These are phyloP conservation scores for Auricularia sp. DNA, from an alignment of 768 basidiomycete genomes.

Conservation along the genomic window DNA sequence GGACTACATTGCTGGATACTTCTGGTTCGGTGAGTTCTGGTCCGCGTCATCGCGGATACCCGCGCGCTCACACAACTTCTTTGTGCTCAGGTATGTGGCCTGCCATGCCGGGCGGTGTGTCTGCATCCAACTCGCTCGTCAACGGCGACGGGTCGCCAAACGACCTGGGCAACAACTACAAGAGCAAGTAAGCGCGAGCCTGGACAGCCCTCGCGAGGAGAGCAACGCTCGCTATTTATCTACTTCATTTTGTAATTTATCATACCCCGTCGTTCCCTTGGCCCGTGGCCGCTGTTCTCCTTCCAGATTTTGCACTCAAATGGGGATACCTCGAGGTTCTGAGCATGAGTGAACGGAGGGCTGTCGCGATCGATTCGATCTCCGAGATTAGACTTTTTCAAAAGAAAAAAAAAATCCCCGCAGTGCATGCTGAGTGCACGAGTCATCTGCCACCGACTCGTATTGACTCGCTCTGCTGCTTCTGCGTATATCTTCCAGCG, in stretches of 20 bases:
- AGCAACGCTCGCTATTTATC: too few species aligned
- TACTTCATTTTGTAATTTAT: too few species aligned
- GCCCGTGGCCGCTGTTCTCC: too few species aligned
- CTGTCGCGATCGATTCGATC: too few species aligned
- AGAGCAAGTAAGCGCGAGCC: background rate
- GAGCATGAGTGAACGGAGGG: too few species aligned
- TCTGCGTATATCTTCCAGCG: background rate
- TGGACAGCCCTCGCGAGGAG: too few species aligned
- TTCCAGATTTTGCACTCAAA: too few species aligned
- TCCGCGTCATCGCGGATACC: background rate
- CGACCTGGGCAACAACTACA: slow-evolving; percentile 41
- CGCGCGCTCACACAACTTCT: background rate
- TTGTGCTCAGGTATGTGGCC: background rate
- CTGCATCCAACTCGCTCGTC: slow-evolving; percentile 28
- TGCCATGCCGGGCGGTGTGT: background rate
- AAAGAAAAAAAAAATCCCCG: background rate
- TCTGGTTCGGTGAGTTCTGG: slow-evolving; percentile 49
- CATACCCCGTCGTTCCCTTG: too few species aligned
- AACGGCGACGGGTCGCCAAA: slow-evolving; percentile 34
- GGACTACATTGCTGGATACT: slow-evolving; percentile 33
- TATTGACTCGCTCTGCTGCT: background rate
- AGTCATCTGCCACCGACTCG: background rate
- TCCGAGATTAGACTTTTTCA: too few species aligned
- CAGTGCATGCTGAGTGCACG: background rate
- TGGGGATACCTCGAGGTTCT: too few species aligned